A percentile compares a stretch with the other conserved stretches of the same genome.
Conservation (phyloP, 2,329 filamentous ascomycete species). For the Penicillium oxalicum region DNA sequence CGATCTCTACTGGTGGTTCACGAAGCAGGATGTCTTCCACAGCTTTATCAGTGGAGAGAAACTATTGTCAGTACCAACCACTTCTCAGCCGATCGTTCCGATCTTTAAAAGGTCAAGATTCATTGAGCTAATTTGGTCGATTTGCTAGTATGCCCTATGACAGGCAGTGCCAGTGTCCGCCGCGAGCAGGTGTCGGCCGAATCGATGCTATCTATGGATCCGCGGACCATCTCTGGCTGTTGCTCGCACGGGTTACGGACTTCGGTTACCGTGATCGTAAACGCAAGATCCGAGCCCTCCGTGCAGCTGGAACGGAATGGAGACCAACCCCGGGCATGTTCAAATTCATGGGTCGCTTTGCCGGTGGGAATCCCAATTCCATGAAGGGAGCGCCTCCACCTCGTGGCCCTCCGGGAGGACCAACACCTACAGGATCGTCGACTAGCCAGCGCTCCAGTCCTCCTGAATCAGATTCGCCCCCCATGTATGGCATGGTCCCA, state of each 20-base stretch:
- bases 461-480: constrained; percentile 23
- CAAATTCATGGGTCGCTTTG: constrained; percentile 32
- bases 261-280: constrained; percentile 72
- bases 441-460: constrained; percentile 4
- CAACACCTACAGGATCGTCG: constrained; percentile 2
- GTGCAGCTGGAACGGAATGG: constrained; percentile 54
- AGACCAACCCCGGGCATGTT: constrained; percentile 48
- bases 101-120: not conserved
- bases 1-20: constrained; percentile 94
- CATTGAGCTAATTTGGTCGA: not conserved
- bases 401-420: constrained; percentile 5
- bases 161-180: constrained; percentile 80
- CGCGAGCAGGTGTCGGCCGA: constrained; percentile 71
- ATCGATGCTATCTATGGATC: constrained; percentile 78
- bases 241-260: constrained; percentile 71
- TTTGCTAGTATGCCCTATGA: constrained; percentile 66
- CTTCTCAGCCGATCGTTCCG: not conserved
- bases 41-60: constrained; percentile 80
- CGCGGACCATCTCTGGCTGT: constrained; percentile 77
- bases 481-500: constrained; percentile 47
- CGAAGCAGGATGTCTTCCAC: constrained; percentile 89
- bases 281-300: constrained; percentile 66
- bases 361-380: constrained; percentile 7
- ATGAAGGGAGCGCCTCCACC: constrained; percentile 9
- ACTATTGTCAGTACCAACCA: constrained; percentile 62